phyloP scores from a whole-genome alignment of 345 rosid species.

The Noccaea bulbosa region DNA sequence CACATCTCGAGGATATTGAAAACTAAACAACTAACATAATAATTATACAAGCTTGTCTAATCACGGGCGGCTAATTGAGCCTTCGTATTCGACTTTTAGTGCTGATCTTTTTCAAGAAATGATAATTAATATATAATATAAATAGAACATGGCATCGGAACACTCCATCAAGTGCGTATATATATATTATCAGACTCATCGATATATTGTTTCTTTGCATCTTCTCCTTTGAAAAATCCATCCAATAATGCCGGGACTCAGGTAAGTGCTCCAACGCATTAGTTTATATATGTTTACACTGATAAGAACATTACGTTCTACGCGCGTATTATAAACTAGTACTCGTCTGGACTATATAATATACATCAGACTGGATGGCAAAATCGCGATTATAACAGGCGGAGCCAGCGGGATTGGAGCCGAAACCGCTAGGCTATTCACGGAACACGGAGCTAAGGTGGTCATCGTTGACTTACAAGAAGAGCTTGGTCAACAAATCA shows the following conservation, averaged over 20 bases:
- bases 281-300: not conserved
- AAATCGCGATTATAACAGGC: constrained; percentile 82
- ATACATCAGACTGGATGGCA: constrained; percentile 65
- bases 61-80: not conserved
- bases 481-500: constrained; percentile 57
- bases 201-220: not conserved
- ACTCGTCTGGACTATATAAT: no score
- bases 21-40: constrained; percentile 7
- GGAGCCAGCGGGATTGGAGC: constrained; percentile 91
- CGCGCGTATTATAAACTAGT: not conserved
- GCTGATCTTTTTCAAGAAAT: not conserved
- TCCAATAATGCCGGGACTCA: constrained; percentile 9
- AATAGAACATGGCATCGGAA: not conserved
- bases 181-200: not conserved
- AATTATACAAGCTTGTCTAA: not conserved
- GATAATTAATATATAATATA: no score
- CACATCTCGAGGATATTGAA: constrained; percentile 38
- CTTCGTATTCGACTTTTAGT: not conserved
- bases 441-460: constrained; percentile 67
- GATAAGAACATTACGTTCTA: not conserved
- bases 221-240: not conserved
- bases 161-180: not conserved
- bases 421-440: constrained; percentile 63
- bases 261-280: not conserved
- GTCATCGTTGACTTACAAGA: constrained; percentile 76